phyloP scores from a whole-genome alignment of 306 rosid species.

The Medicago truncatula region MtrunA17r5.0-ANR NC_053046.1:13654501-13655000 shows the following conservation, averaged over 20 bases:
- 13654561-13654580: not conserved
- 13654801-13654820: conserved; percentile 28
- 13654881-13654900: not conserved
- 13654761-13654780: not conserved
- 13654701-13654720: conserved; percentile 1
- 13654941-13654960: conserved; percentile 10
- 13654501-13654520: not conserved
- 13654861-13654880: not conserved
- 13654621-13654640: not conserved
- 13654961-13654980: not conserved
- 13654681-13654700: not conserved
- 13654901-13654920: not conserved
- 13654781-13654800: conserved; percentile 1
- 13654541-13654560: not conserved
- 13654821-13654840: conserved; percentile 16
- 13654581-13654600: not conserved
- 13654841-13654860: not conserved
- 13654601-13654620: not conserved
- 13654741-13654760: not conserved
- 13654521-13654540: not conserved
- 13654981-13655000: conserved; percentile 10
- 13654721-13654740: conserved; percentile 22
- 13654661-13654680: not conserved
- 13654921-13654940: not conserved
- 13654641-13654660: not conserved